Base-by-base conservation (phyloP, 2,329 filamentous ascomycete genomes). In the Sporothrix globosa region DNA sequence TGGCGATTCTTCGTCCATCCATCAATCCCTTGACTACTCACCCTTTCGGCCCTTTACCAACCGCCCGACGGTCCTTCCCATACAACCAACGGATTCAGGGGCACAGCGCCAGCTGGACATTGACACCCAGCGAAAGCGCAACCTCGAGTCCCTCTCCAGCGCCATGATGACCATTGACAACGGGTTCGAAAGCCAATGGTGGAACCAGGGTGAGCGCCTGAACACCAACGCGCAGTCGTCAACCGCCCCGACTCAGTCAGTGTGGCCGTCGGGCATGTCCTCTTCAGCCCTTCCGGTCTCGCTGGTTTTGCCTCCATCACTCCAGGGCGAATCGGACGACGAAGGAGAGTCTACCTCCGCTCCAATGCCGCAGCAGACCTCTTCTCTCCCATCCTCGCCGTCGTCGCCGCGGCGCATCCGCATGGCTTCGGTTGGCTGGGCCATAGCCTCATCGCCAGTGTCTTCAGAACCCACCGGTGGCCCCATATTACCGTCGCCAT, bases 81-180 rank as follows among this genome's bases (percentile, higher is more conserved):
- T 73, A 9, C 48, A 70, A 39, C 2, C 69, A 2, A 13, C 19
- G 17, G 69, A 70, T 7, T 30, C 24, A 14, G 70, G 67, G 19
- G 30, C 58, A 1, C 34, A 7, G 61, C 67, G 39, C 24, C 77
- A 75, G 10, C 74, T 75, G 24, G 83, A 86, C 63, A 81, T 86
- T 5, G 83, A 83, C 54, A 79, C 53, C 4, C 39, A 39, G 27
- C 66, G 21, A 17, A 78, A 75, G 10, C 74, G 75, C 19, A 82
- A 86, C 58, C 81, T 86, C 3, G 83, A 83, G 69, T 80, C 82
- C 0, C 78, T 87, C 4, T 85, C 84, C 11, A 81, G 82, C 4
- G 85, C 85, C 50, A 82, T 87, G 81, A 82, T 87, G 79, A 87
- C 85, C 2, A 82, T 87, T 3, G 85, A 87, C 74, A 87, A 86